phyloP scores from a whole-genome alignment of 208 protist species.

The Acanthamoeba castellanii region DNA sequence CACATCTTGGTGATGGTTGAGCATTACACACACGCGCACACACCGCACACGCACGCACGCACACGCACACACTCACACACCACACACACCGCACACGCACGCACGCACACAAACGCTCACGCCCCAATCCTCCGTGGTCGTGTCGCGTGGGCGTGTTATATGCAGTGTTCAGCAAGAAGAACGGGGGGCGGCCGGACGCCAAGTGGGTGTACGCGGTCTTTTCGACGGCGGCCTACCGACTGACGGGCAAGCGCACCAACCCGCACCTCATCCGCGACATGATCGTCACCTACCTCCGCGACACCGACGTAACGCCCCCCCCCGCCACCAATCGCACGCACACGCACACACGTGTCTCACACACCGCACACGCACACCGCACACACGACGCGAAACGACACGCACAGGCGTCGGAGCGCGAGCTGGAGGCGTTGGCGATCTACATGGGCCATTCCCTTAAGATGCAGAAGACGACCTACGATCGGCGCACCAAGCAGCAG shows the following conservation, averaged over 20 bases:
- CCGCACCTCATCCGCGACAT: slow-evolving; percentile 53
- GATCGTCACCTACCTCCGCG: slow-evolving; percentile 61
- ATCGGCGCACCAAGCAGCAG: slow-evolving; percentile 33
- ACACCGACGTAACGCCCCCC: slow-evolving; percentile 3
- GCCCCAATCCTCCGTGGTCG: too few species aligned
- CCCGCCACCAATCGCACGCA: not conserved
- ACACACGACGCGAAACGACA: too few species aligned
- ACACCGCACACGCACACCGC: too few species aligned
- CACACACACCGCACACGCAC: too few species aligned
- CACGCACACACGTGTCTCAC: too few species aligned
- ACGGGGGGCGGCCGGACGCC: not conserved
- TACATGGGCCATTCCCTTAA: slow-evolving; percentile 56
- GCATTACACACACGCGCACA: too few species aligned
- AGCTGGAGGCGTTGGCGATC: slow-evolving; percentile 61
- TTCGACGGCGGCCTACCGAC: slow-evolving; percentile 20
- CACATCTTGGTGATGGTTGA: too few species aligned
- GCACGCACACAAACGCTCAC: too few species aligned
- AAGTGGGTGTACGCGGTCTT: slow-evolving; percentile 66
- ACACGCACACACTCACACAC: too few species aligned
- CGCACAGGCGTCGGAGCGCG: not conserved
- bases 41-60: too few species aligned
- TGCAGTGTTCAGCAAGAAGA: slow-evolving; percentile 68
- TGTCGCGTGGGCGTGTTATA: not conserved
- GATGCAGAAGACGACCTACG: slow-evolving; percentile 68
- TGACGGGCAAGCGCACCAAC: slow-evolving; percentile 67